Conservation (phyloP, 768 basidiomycete genomes). For the Tubosaeta sp. region DNA sequence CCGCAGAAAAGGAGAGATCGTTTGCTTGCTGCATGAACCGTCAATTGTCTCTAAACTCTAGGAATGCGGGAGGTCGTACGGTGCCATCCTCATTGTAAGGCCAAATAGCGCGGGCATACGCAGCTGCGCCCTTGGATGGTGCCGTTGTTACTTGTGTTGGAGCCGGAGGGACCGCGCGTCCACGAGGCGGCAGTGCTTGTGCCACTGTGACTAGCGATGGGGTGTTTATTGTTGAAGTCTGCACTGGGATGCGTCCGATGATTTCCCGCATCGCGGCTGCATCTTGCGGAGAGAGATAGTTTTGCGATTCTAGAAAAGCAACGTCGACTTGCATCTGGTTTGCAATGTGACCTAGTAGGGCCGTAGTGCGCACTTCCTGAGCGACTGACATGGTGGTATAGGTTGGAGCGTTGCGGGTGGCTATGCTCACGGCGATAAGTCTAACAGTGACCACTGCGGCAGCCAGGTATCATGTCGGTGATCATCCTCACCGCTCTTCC, state of each 20-base stretch:
- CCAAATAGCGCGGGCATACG: slow-evolving; percentile 58
- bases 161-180: slow-evolving; percentile 16
- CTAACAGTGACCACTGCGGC: no score
- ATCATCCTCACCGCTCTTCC: slow-evolving; percentile 41
- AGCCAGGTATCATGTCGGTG: slow-evolving; percentile 4
- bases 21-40: slow-evolving; percentile 54
- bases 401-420: background rate
- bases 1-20: slow-evolving; percentile 74
- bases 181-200: background rate
- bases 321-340: slow-evolving; percentile 55
- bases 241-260: slow-evolving; percentile 41
- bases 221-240: slow-evolving; percentile 16
- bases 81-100: slow-evolving; percentile 57
- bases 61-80: slow-evolving; percentile 29
- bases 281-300: slow-evolving; percentile 48
- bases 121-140: slow-evolving; percentile 5
- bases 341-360: slow-evolving; percentile 56
- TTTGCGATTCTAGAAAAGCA: slow-evolving; percentile 52
- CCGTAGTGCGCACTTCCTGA: slow-evolving; percentile 31
- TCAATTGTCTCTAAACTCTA: slow-evolving; percentile 1
- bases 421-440: no score
- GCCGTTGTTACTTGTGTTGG: slow-evolving; percentile 8
- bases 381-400: slow-evolving; percentile 19
- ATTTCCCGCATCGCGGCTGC: slow-evolving; percentile 40
- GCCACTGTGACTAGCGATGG: slow-evolving; percentile 10